Evolutionary conservation across 176 grass and related monocot species (phyloP).

Genomic region (Secale cereale): DNA sequence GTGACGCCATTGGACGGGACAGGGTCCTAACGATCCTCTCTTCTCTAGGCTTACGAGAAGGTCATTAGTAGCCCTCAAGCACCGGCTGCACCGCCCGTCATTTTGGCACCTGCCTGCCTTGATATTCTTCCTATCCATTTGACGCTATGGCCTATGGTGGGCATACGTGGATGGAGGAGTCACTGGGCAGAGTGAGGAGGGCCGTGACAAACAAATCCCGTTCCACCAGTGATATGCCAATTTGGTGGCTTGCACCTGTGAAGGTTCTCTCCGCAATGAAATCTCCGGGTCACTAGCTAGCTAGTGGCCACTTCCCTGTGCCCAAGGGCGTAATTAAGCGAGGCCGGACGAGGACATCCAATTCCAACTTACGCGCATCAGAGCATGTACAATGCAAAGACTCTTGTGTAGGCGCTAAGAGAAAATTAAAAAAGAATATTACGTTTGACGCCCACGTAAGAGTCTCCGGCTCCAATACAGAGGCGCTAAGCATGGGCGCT

Average conservation of each 20-base stretch:
- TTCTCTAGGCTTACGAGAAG: not conserved
- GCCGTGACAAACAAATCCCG: constrained; percentile 3
- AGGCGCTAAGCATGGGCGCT: too few species aligned
- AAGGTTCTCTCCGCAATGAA: not conserved
- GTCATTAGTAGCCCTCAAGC: not conserved
- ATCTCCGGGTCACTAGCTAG: not conserved
- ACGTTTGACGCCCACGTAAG: too few species aligned
- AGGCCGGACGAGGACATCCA: not conserved
- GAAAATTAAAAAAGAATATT: too few species aligned
- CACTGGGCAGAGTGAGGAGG: not conserved
- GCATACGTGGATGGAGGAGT: not conserved
- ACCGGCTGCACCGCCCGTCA: not conserved
- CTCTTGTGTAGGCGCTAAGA: too few species aligned
- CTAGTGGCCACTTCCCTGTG: not conserved
- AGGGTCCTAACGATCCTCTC: not conserved
- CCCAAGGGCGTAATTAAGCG: not conserved
- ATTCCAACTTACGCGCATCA: not conserved
- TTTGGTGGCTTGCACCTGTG: constrained; percentile 15
- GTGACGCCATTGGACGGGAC: not conserved
- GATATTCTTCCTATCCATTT: not conserved
- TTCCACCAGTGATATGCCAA: constrained; percentile 16
- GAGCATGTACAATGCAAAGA: too few species aligned
- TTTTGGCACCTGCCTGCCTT: not conserved
- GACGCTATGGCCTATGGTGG: not conserved
- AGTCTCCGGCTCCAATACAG: too few species aligned